Evolutionary conservation across 129 eudicot genomes (phyloP), one percentile per base, ranked within the genome.

Genomic region (Smallanthus sonchifolius): DNA sequence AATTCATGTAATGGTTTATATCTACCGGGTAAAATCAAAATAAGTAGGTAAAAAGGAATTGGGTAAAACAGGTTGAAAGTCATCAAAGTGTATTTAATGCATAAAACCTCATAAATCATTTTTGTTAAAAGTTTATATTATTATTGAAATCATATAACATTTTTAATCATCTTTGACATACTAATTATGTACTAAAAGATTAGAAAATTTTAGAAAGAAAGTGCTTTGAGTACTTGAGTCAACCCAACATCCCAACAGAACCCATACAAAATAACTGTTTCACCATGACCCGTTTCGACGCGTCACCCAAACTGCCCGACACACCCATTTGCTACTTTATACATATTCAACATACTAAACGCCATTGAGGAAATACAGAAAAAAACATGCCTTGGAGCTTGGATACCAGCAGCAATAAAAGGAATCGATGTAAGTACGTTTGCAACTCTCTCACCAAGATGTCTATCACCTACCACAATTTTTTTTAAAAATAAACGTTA

Each of bases 351-450:
- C 59, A 52, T 61, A 61, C 45, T 67, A 62, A 48, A 47, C 14
- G 45, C 17, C 67, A 74, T 48, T 16, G 44, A 81, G 51, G 37
- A 71, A 54, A 62, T 42, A 34, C n/a, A 5, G 6, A 13, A 63
- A 19, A 64, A 52, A 60, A 69, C 83, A 59, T 77, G 75, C 98
- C 96, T 93, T 75, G 98, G 98, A 67, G 95, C 85, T 65, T 86
- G 90, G 76, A 86, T 67, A 59, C 98, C 98, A 57, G 90, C 90
- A 65, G 84, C 98, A 40, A 93, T 84, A 70, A 93, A 93, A 77
- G 98, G 98, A 74, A 93, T 82, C 16, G 98, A 93, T 77, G 98
- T 93, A 65, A 93, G 87, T 24, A 93, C 88, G 59, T 93, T 93
- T 17, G 83, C 95, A 55, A 90, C 71, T 47, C 87, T 93, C 82